Evolutionary conservation across 108 stramenopile species (phyloP), one percentile per base, ranked within the genome.

Genomic region (Cyclotella choctawhatcheeana): DNA sequence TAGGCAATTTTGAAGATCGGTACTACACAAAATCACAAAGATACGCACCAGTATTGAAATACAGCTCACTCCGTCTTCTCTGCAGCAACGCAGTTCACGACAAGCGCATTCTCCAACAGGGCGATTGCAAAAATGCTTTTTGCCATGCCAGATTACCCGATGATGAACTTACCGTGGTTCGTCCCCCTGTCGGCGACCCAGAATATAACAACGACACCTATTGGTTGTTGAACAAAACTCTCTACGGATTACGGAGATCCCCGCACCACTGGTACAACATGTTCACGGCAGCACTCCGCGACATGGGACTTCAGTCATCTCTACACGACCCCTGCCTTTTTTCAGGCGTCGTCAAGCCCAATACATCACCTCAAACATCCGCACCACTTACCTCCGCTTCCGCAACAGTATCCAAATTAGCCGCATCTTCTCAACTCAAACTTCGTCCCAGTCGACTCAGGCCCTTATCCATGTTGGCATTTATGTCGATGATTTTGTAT

Each of bases 111-210:
- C 50, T 69, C 51, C 54, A 77, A 71, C 76, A 77, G 32, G 69
- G 69, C 21, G 69, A 77, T 25, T 70, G 61, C 30, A 77, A 77
- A n/a, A 77, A 77, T 34, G 76, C 76, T 25, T 77, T 77, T 37
- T 77, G 76, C 44, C 60, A 77, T 2, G 48, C 69, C 0, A 18
- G 13, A 0, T 31, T 72, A 18, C 69, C 69, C 5, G 53, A 55
- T 0, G 71, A 72, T 50, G 71, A 72, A 35, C 32, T 35, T 0
- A 62, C 51, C 1, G 60, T 63, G 1, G 48, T 69, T 1, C 34
- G 47, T 2, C 69, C 76, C 2, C 76, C 69, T 1, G 32, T 29
- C 8, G 60, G 60, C 20, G 71, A 72, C 37, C 71, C 71, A 0
- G 71, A 50, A 12, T 20, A 59, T 16, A 21, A 33, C 0, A 51